Base-by-base conservation (phyloP, 768 basidiomycete species). In the Pleurotus sapidus region DNA sequence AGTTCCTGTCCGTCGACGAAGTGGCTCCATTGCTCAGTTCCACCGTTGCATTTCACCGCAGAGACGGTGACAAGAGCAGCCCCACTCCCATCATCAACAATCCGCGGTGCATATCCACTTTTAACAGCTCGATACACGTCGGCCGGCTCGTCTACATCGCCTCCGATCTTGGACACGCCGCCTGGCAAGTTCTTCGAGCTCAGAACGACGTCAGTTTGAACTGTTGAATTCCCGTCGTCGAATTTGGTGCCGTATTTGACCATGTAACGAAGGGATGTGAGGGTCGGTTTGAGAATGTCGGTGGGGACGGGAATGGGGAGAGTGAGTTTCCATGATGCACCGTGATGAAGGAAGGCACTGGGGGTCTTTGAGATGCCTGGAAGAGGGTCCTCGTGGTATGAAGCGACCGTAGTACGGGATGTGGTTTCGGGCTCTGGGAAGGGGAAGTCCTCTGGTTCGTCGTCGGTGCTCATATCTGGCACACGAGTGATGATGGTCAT, bases 191-290 rank as follows among this genome's bases (percentile, higher is more conserved):
- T 9, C n/a, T 46, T 47, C 6, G 59, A 25, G 1, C 59, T 59
- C 42, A 65, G 59, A 47, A 65, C 37, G 37, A 58, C 43, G 53
- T 67, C 65, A 9, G 65, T 64, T 56, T 67, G 65, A 50, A 67
- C 30, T 14, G 65, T 62, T 7, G 65, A 59, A 47, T 64, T 60
- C 9, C 63, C 65, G 5, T 49, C 46, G 43, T 67, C 65, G 24
- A 34, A 30, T 45, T 55, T 67, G 6, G 65, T 62, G 15, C 57
- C 65, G 39, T 67, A 67, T 47, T 67, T 64, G 63, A 67, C 49
- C 27, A 63, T 46, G 55, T 65, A 64, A 9, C 4, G 14, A 23
- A 66, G 56, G 1, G 64, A 59, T n/a, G 23, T 8, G n/a, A 66
- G 64, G 8, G 65, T 66, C 9, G 64, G 60, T n/a, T 60, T 59